Conservation (phyloP, 257 asterid species). For the Capsicum baccatum region DNA sequence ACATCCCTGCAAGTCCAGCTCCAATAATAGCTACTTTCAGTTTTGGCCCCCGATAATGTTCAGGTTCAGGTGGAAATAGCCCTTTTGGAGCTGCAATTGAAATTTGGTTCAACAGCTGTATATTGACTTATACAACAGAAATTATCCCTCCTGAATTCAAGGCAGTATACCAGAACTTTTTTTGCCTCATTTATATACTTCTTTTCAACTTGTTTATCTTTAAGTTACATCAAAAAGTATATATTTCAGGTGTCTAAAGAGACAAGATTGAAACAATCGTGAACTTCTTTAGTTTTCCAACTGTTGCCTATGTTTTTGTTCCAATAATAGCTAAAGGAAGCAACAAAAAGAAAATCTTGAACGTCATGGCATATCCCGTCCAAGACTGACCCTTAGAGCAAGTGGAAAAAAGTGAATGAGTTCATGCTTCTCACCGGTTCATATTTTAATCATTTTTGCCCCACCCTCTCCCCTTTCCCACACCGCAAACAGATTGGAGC, state of each 20-base stretch:
- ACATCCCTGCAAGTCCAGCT: constrained; percentile 99
- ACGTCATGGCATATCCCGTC: neutral
- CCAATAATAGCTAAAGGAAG: neutral
- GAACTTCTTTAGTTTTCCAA: neutral
- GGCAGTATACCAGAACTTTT: neutral
- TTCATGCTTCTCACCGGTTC: constrained; percentile 4
- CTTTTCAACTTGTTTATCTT: neutral
- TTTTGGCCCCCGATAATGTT: constrained; percentile 91
- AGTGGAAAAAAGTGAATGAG: neutral
- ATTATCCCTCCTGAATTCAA: neutral
- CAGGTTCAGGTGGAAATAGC: constrained; percentile 95
- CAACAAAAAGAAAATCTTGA: neutral
- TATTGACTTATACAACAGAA: neutral
- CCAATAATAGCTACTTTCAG: constrained; percentile 96
- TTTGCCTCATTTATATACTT: neutral
- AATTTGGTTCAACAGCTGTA: constrained; percentile 30
- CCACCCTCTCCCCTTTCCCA: neutral
- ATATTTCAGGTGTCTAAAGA: constrained; percentile 17
- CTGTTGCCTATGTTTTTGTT: neutral
- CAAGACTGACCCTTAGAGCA: neutral
- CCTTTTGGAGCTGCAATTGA: constrained; percentile 92
- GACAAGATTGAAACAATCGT: neutral
- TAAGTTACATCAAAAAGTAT: neutral
- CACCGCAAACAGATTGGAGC: neutral
- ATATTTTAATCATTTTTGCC: neutral